Base-by-base conservation (phyloP, 139 green algal genomes). In the Tetraselmis chui region DNA sequence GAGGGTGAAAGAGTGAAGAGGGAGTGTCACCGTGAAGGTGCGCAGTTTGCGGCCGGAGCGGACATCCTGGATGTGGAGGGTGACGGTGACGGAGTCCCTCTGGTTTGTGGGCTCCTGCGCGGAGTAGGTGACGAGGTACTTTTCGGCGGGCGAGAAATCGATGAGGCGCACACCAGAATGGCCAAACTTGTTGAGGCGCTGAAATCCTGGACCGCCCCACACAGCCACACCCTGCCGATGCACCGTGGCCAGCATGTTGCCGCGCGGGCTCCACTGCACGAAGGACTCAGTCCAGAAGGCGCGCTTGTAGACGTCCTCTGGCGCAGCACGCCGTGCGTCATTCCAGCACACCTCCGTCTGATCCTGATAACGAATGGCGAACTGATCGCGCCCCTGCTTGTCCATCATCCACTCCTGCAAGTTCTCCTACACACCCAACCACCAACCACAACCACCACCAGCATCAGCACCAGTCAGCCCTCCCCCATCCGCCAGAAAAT, bases 331-430 rank as follows among this genome's bases (percentile, higher is more conserved):
- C 80, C 85, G 76, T 11, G 88, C 79, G 80, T 97, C 93, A 83
- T 97, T 97, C 92, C 92, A 97, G 2, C 45, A 76, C 23, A 88
- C 80, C 27, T 94, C 90, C 0, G 95, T 97, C 78, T 97, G 91
- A 80, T 97, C 94, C 29, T 89, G 90, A 83, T 93, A 94, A 29
- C 95, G 89, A 26, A 97, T 90, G 24, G 91, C 89, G 85, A 98
- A 99, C 92, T 99, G 96, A 85, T 99, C 97, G 2, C 96, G 91
- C 0, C 93, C 95, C 31, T 94, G 87, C 85, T 91, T 89, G 89
- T 99, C 97, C 30, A 92, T 84, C 87, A 99, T 89, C 93, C 94
- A 99, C 45, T 58, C 87, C 79, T 94, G 87, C 81, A 98, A 85
- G 84, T 96, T 95, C 83, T 97, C 95, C 88, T 94, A 85, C 45